Base-by-base conservation (phyloP, 139 green algal genomes). In the Micractinium sp. region DNA sequence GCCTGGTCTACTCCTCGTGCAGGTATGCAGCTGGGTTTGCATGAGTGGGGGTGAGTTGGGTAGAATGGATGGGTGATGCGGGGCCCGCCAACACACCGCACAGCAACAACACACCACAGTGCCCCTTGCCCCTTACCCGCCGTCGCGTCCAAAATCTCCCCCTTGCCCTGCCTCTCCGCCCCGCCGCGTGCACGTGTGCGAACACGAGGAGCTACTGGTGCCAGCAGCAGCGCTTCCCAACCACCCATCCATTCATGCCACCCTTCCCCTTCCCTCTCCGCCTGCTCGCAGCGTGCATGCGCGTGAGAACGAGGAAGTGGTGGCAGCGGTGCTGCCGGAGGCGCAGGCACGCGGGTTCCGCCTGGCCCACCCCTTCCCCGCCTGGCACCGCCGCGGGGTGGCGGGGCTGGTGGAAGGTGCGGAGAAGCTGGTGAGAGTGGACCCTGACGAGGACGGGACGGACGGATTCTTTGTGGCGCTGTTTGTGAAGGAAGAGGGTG, bases 381-480 rank as follows among this genome's bases (percentile, higher is more conserved):
- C 0, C 20, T 99, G 97, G 97, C 90, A 81, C 3, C 87, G 95
- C 16, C 85, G 97, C 0, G 97, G 97, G 1, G 63, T 96, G 36
- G 87, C 92, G 2, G 69, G 92, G 22, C 29, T 85, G 9, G 74
- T 95, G 60, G 83, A 66, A 85, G 92, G 83, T 53, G 88, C 60
- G 0, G 91, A 97, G 16, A 93, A 95, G 77, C 91, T 97, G 33
- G 90, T 96, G 12, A 89, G 95, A 14, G 86, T 92, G 85, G 94
- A 98, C 81, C 89, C 95, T 0, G 88, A 94, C 33, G 33, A 93
- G 81, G 97, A 99, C 29, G 94, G 91, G 2, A 98, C 95, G 0
- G 97, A 99, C 86, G 97, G 97, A 22, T 99, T 99, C 88, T 99
- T 99, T 87, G 93, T 99, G 14, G 97, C 97, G 19, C 38, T 98